Conservation (phyloP, 495 filamentous ascomycete genomes). For the Annulohypoxylon nitens region DNA sequence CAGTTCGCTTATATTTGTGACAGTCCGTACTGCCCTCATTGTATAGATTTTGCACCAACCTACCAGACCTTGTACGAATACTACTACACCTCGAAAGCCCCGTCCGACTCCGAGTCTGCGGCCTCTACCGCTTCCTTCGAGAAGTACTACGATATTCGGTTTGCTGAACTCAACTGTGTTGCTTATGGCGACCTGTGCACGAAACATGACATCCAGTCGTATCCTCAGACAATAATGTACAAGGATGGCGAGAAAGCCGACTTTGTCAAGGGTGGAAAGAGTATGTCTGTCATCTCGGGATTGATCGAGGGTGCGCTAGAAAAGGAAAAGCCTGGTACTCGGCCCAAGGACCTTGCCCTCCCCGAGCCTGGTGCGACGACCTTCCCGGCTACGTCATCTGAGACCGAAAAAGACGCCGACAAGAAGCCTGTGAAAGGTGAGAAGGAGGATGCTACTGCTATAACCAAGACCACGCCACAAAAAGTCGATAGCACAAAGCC, state of each 20-base stretch:
- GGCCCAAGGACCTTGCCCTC: conserved; percentile 66
- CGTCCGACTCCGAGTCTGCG: conserved; percentile 49
- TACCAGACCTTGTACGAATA: conserved; percentile 96
- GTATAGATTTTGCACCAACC: conserved; percentile 80
- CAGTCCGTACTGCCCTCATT: conserved; percentile 80
- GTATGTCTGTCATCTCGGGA: conserved; percentile 70
- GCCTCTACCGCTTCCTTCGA: conserved; percentile 57
- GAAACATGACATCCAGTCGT: conserved; percentile 72
- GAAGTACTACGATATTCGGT: conserved; percentile 91
- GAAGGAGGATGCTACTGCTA: conserved; percentile 49
- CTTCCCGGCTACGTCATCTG: conserved; percentile 31
- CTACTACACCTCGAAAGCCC: conserved; percentile 88
- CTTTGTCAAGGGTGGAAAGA: conserved; percentile 69
- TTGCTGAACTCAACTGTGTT: conserved; percentile 85
- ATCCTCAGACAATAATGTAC: conserved; percentile 82
- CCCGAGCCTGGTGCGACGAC: conserved; percentile 56
- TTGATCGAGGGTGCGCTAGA: conserved; percentile 86
- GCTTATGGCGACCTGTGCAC: conserved; percentile 81
- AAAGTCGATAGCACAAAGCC: conserved; percentile 46
- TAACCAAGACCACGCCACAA: conserved; percentile 31
- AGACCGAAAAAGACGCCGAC: conserved; percentile 33
- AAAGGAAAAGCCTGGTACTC: conserved; percentile 80
- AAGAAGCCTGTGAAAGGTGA: conserved; percentile 48
- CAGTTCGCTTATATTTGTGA: conserved; percentile 20
- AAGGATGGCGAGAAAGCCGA: conserved; percentile 81